A percentile compares a stretch with the other conserved stretches of the same genome.
phyloP scores from a whole-genome alignment of 441 rosid species.

The Syzygium syzygioides region DNA sequence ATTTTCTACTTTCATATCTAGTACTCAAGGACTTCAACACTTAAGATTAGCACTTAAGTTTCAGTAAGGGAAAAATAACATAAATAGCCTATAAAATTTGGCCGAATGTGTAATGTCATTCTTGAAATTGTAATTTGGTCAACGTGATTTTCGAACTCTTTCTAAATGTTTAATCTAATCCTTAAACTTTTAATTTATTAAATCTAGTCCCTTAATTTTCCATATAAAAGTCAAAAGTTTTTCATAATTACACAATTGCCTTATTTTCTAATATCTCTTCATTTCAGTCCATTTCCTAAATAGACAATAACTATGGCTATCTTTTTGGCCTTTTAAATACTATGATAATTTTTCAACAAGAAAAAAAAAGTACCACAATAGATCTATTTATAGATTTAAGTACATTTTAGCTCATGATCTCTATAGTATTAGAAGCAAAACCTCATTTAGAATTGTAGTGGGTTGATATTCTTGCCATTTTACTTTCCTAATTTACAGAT shows the following conservation, averaged over 20 bases:
- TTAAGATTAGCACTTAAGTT: not conserved
- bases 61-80: not conserved
- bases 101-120: not conserved
- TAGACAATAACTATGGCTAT: not conserved
- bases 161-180: not conserved
- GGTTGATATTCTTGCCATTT: not conserved
- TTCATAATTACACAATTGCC: not conserved
- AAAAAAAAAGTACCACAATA: too few relatives aligned
- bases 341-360: not conserved
- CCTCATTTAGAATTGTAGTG: not conserved
- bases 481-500: not conserved
- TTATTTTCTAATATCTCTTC: too few relatives aligned
- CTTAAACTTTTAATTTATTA: not conserved
- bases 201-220: not conserved
- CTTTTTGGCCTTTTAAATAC: not conserved
- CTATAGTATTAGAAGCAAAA: not conserved
- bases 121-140: not conserved
- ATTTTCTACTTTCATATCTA: not conserved
- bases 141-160: accelerated
- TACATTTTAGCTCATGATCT: not conserved
- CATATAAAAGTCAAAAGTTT: not conserved
- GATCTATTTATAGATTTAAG: not conserved
- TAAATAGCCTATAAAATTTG: not conserved
- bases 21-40: not conserved
- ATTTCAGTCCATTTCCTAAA: too few relatives aligned